Evolutionary conservation across 805 yeast genomes (phyloP).

Genomic region (Ogataea salicorniae): DNA sequence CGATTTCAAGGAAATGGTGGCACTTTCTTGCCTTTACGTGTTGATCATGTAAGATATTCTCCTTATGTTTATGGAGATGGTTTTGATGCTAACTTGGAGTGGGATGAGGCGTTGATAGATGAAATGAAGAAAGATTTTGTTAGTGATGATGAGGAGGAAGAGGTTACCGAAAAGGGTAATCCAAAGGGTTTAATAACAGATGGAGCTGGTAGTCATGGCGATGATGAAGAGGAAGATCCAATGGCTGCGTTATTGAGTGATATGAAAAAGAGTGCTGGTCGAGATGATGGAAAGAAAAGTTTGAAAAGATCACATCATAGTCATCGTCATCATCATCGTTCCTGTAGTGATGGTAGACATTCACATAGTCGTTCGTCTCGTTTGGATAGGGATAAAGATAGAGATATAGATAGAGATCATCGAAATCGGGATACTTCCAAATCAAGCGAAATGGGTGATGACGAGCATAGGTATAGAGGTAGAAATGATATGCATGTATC

Average conservation of each 20-base stretch:
- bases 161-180: background rate
- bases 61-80: constrained; percentile 37
- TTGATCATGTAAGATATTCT: constrained; percentile 67
- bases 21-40: constrained; percentile 33
- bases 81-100: constrained; percentile 39
- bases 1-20: constrained; percentile 22
- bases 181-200: too few species aligned
- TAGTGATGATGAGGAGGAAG: constrained; percentile 36
- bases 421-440: too few species aligned
- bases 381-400: too few species aligned
- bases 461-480: too few species aligned
- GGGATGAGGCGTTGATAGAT: constrained; percentile 23
- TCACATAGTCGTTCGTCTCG: too few species aligned
- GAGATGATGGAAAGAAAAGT: background rate
- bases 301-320: background rate
- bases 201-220: background rate
- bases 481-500: too few species aligned
- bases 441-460: too few species aligned
- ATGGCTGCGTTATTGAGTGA: constrained; percentile 28
- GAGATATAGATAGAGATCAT: too few species aligned
- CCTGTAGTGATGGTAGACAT: too few species aligned
- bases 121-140: constrained; percentile 45
- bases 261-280: background rate
- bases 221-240: constrained; percentile 28
- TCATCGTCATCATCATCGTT: background rate